Base-by-base conservation (phyloP, 1,284 basidiomycete species). In the Pterula multifida region DNA sequence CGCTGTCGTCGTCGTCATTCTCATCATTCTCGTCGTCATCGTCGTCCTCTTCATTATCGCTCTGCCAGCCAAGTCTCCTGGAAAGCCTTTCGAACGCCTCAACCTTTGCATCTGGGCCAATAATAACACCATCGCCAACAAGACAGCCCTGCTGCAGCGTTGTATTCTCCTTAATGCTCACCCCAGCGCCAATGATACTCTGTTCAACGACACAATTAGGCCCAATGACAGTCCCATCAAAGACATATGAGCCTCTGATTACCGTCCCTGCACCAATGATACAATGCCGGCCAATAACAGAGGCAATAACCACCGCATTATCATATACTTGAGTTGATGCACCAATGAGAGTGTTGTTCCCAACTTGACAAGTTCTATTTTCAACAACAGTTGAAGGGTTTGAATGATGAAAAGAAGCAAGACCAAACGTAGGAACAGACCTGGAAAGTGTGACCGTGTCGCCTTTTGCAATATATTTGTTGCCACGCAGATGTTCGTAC, bases 401-500 rank as follows among this genome's bases (percentile, higher is more conserved):
- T 49, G 17, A 32, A 26, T 52, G 24, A 50, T 17, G 50, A 28
- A 36, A 21, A 47, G 26, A 26, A 50, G 36, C 15, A 45, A 36
- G 32, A 36, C 17, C 9, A 32, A 6, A 32, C 28, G 28, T 6
- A 9, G 17, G 39, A 42, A 56, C 74, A 48, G 59, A 88, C 86
- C 90, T 75, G 39, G 89, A 82, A 21, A 93, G 75, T 26, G 75
- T 57, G 51, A 91, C 86, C 1, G 81, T 76, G 54, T 78, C 75
- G 55, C 81, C 83, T 56, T 80, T 79, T 12, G 91, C 79, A 52
- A 93, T 76, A 64, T 97, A 97, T 56, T 84, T 81, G 65, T 92
- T 90, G 3, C 90, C 90, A 26, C 85, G 76, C 42, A 84, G 74
- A 57, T 92, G 81, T 60, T 93, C 89, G 61, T 93, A 95, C 44